Evolutionary conservation across 1,284 basidiomycete species (phyloP), one percentile per base, ranked within the genome.

Genomic region (Microbotryomycetes sp.): DNA sequence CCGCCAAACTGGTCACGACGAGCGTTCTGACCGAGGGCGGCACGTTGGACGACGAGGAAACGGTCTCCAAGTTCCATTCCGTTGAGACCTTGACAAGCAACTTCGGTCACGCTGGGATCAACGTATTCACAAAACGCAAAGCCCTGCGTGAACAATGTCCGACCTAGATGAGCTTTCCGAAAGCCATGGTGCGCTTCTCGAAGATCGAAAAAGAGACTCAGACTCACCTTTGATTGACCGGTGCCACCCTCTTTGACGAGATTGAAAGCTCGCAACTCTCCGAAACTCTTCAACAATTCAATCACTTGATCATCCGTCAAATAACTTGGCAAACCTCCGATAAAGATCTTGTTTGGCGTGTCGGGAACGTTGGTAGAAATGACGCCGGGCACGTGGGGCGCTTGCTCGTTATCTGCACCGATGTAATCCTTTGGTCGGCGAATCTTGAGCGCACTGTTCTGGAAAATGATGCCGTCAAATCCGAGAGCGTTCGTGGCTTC

Each of bases 81-180:
- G 75, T 96, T 93, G 61, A 99, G 82, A 65, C 91, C 91, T 76
- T 91, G 88, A 73, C 94, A 97, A 41, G 96, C 96, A 65, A 97
- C 84, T 67, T 98, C 93, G 52, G 96, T 98, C 60, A 93, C 85
- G 31, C 76, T 77, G 13, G 85, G 79, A 74, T 99, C 96, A 60
- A 89, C 86, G 76, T 97, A 99, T 81, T 98, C 96, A 79, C 92
- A 96, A 80, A 97, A 98, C 0, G 96, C 96, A 76, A 97, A 98
- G 65, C 96, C 96, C 88, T 93, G 73, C 24, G 68, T 71, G 21
- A 45, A 24, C 29, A 26, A 45, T 49, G 45, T 73, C 45, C 11
- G 47, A 31, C 46, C 46, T 35, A 50, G 31, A 47, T 6, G 18
- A 53, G 21, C 5, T 41, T 24, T n/a, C n/a, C 30, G 31, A 24